Conservation (phyloP, 805 yeast species). For the Suhomyces tanzawaensis region DNA sequence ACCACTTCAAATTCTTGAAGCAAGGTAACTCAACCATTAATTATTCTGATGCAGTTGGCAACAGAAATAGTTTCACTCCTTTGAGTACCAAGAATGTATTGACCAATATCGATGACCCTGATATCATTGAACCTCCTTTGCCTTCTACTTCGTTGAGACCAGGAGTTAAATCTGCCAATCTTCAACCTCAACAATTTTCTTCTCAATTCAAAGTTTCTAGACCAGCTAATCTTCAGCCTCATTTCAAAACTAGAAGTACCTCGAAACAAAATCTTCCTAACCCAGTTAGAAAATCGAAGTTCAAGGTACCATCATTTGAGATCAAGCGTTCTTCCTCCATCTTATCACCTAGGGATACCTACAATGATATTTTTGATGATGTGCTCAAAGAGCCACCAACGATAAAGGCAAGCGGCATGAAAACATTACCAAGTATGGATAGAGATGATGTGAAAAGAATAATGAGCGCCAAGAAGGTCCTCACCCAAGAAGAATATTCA, state of each 20-base stretch:
- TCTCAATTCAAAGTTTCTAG: constrained; percentile 3
- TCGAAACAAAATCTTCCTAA: constrained; percentile 1
- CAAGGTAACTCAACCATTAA: constrained; percentile 14
- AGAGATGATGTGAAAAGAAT: constrained; percentile 43
- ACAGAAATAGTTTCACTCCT: constrained; percentile 24
- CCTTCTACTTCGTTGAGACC: constrained; percentile 8
- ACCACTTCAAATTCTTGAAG: constrained; percentile 37
- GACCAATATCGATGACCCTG: constrained; percentile 19
- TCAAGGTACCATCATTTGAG: constrained; percentile 43
- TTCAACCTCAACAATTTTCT: constrained; percentile 4
- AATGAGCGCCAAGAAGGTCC: constrained; percentile 33
- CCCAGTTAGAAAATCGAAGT: constrained; percentile 21
- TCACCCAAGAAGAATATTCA: constrained; percentile 41
- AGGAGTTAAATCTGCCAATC: constrained; percentile 3
- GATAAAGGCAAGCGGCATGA: constrained; percentile 45
- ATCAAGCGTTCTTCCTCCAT: constrained; percentile 36
- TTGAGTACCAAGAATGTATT: constrained; percentile 31
- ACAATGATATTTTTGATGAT: constrained; percentile 40
- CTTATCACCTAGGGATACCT: constrained; percentile 35
- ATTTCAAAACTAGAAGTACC: constrained; percentile 1
- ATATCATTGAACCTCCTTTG: constrained; percentile 15
- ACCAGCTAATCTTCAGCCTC: constrained; percentile 3
- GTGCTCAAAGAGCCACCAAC: constrained; percentile 30
- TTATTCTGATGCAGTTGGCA: constrained; percentile 15
- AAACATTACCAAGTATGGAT: constrained; percentile 49